Base-by-base conservation (phyloP, 2,329 filamentous ascomycete genomes). In the Calonectria multiphialidica region DNA sequence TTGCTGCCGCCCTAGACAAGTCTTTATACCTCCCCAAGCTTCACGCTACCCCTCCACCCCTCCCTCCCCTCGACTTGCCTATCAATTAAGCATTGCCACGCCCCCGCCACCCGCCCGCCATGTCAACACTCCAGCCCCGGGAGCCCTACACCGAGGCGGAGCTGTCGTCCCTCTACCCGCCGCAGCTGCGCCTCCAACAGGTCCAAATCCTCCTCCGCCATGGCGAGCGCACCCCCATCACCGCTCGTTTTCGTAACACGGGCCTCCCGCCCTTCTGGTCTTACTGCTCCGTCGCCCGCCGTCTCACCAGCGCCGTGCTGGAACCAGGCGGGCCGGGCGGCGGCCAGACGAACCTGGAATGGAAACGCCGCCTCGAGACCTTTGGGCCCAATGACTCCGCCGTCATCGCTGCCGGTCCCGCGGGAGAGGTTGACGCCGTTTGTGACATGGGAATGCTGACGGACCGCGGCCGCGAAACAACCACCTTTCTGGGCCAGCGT, bases 191-290 rank as follows among this genome's bases (percentile, higher is more conserved):
- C 82, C 91, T 99, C 42, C 94, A 97, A 82, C 91, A 97, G 72
- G 97, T 98, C 62, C 97, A 99, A 86, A 89, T 98, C 78, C 90
- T 95, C 74, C 90, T 95, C 79, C 92, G 94, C 70, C 94, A 96
- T 84, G 94, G 94, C 84, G 91, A 93, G 86, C 93, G 96, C 70
- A 96, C 93, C 9, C 96, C 96, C 33, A 94, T 98, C 33, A 94
- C 92, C 70, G 89, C 94, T n/a, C 93, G 97, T 45, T 98, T 99
- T 83, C 90, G 94, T 81, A 97, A 96, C 85, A 90, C 90, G 59
- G 91, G 91, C 13, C 87, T 93, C n/a, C 82, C 85, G 50, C 81
- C 88, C 62, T 92, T 92, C 84, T 99, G 97, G 97, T 95, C 97
- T 2, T 98, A 98, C 85, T 99, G 97, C 85, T 90, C 90, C 75